Percentiles rank a stretch among this genome's conserved stretches.
phyloP scores from a whole-genome alignment of 1,284 basidiomycete genomes.

The Inonotus obliquus region DNA sequence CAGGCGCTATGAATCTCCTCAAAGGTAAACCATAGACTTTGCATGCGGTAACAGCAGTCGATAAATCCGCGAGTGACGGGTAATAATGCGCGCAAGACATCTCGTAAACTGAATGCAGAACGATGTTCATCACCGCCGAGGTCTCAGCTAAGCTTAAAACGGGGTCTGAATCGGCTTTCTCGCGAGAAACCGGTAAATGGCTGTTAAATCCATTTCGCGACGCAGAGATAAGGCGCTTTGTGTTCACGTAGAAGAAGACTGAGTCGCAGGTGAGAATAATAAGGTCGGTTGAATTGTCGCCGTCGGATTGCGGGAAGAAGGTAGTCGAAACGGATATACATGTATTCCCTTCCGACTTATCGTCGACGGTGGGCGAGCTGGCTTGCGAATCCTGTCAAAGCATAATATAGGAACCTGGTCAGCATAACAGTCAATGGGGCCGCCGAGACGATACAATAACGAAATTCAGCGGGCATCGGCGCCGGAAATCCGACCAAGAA shows the following conservation, averaged over 20 bases:
- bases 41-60: slow-evolving; percentile 30
- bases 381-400: slow-evolving; percentile 27
- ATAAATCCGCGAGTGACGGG: slow-evolving; percentile 29
- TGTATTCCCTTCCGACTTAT: slow-evolving; percentile 29
- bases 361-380: slow-evolving; percentile 31
- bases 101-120: slow-evolving; percentile 34
- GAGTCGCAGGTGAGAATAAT: slow-evolving; percentile 64
- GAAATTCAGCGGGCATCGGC: background rate
- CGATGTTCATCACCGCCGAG: slow-evolving; percentile 33
- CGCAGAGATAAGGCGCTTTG: slow-evolving; percentile 29
- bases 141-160: slow-evolving; percentile 31
- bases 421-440: background rate
- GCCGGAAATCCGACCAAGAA: no score
- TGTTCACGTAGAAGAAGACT: slow-evolving; percentile 58
- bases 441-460: background rate
- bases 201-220: slow-evolving; percentile 36
- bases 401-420: background rate
- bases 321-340: slow-evolving; percentile 75
- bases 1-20: slow-evolving; percentile 24
- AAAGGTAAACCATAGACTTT: slow-evolving; percentile 30
- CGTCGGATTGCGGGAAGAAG: slow-evolving; percentile 65
- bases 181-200: slow-evolving; percentile 26
- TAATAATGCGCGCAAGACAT: slow-evolving; percentile 34
- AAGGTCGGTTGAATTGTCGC: slow-evolving; percentile 51
- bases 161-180: slow-evolving; percentile 26